These are phyloP conservation scores for Annulohypoxylon nitens DNA, from an alignment of 495 filamentous ascomycete genomes.

Conservation along the genomic window DNA sequence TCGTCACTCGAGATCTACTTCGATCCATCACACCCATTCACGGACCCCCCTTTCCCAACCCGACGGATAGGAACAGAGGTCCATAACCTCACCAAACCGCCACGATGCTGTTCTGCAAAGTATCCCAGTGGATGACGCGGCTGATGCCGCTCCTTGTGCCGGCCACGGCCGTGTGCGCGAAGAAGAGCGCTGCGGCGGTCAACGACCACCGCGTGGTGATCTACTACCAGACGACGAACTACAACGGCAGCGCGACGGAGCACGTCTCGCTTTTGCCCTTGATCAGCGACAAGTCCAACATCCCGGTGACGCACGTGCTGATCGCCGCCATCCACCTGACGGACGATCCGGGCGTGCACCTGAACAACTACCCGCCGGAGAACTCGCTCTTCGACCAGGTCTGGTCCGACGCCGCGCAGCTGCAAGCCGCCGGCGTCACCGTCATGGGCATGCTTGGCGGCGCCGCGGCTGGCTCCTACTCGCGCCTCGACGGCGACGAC, in stretches of 20 bases:
- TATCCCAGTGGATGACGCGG: constrained; percentile 32
- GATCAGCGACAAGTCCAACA: constrained; percentile 64
- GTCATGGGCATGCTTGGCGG: constrained; percentile 88
- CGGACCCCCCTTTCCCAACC: neutral
- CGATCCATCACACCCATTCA: neutral
- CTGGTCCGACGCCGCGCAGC: constrained; percentile 73
- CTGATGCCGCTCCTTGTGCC: constrained; percentile 37
- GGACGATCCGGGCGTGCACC: constrained; percentile 69
- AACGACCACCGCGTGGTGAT: constrained; percentile 63
- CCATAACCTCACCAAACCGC: constrained; percentile 5
- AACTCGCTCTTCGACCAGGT: constrained; percentile 68
- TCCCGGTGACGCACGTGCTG: constrained; percentile 75
- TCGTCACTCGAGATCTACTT: constrained; percentile 4
- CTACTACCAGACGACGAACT: constrained; percentile 81
- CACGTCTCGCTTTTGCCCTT: constrained; percentile 82
- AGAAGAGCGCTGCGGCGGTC: constrained; percentile 10
- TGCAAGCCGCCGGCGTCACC: constrained; percentile 74
- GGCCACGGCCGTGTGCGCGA: constrained; percentile 15
- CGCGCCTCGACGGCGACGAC: constrained; percentile 70
- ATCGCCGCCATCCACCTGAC: constrained; percentile 83
- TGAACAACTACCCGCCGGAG: constrained; percentile 77
- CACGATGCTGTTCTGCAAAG: constrained; percentile 36
- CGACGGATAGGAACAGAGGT: constrained; percentile 1
- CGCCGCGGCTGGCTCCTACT: constrained; percentile 77
- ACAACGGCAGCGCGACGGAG: constrained; percentile 62